Percentiles rank a stretch among this genome's conserved stretches.
phyloP scores from a whole-genome alignment of 1,284 basidiomycete species.

The Phenoliferia sp. region DNA sequence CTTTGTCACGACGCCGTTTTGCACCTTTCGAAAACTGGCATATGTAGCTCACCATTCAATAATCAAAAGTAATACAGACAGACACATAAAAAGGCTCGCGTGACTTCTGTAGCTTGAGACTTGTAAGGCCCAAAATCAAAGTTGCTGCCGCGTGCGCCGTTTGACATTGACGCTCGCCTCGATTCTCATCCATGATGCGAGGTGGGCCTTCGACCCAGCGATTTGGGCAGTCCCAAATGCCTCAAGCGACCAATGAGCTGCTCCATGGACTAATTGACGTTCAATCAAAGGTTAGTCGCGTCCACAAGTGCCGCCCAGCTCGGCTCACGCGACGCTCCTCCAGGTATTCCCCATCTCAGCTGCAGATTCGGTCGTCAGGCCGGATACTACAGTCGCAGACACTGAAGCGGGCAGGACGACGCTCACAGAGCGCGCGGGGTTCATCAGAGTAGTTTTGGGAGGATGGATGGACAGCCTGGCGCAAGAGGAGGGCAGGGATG shows the following conservation, averaged over 20 bases:
- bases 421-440: conserved; percentile 14
- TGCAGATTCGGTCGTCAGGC: not conserved
- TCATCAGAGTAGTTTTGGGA: conserved; percentile 27
- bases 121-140: not conserved
- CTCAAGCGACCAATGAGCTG: not conserved
- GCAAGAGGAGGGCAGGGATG: conserved; percentile 14
- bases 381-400: conserved; percentile 3
- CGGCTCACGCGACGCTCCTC: not conserved
- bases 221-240: not conserved
- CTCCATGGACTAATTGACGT: not conserved
- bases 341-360: not conserved
- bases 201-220: not conserved
- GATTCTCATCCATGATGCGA: not conserved
- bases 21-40: too few species aligned
- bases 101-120: not conserved
- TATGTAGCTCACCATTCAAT: too few species aligned
- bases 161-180: not conserved
- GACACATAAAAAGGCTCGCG: too few species aligned
- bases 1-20: too few species aligned
- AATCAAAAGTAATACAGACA: too few species aligned
- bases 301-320: not conserved
- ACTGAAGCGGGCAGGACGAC: conserved; percentile 6
- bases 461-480: conserved; percentile 27
- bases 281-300: not conserved
- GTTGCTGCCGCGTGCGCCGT: not conserved